Evolutionary conservation across 805 yeast species (phyloP).

Genomic region (Suhomyces vadensis): DNA sequence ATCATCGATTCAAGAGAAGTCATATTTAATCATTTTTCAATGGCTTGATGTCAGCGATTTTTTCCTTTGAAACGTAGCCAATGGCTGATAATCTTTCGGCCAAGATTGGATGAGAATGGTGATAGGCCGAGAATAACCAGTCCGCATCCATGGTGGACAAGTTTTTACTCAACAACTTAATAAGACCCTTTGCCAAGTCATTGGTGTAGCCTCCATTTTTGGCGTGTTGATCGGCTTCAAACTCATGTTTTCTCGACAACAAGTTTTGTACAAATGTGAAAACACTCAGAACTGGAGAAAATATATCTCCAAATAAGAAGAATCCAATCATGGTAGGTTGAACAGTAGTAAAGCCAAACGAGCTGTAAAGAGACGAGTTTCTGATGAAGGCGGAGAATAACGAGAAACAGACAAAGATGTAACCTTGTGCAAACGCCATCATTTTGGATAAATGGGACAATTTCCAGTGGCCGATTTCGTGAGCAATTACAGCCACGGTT

Average conservation of each 20-base stretch:
- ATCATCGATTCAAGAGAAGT: slow-evolving; percentile 14
- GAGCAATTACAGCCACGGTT: slow-evolving; percentile 94
- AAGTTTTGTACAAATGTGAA: slow-evolving; percentile 67
- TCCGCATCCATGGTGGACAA: slow-evolving; percentile 87
- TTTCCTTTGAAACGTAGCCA: slow-evolving; percentile 46
- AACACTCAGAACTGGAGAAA: slow-evolving; percentile 73
- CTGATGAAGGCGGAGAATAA: slow-evolving; percentile 78
- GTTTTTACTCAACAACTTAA: slow-evolving; percentile 76
- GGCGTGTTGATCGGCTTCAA: slow-evolving; percentile 90
- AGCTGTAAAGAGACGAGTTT: slow-evolving; percentile 71
- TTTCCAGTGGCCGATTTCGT: slow-evolving; percentile 98
- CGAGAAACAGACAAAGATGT: slow-evolving; percentile 64
- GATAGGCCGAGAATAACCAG: slow-evolving; percentile 84
- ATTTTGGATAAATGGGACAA: slow-evolving; percentile 82
- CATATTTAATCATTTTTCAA: slow-evolving; percentile 6
- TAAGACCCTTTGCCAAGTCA: slow-evolving; percentile 69
- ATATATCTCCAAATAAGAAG: slow-evolving; percentile 71
- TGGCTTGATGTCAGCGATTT: slow-evolving; percentile 22
- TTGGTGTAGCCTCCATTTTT: slow-evolving; percentile 68
- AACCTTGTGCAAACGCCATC: slow-evolving; percentile 63
- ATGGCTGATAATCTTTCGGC: slow-evolving; percentile 86
- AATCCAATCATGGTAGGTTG: slow-evolving; percentile 83
- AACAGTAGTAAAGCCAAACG: slow-evolving; percentile 69
- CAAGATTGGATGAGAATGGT: slow-evolving; percentile 87
- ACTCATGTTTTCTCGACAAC: slow-evolving; percentile 84